Evolutionary conservation across 1,284 basidiomycete genomes (phyloP).

Genomic region (Apiotrichum siamense): DNA sequence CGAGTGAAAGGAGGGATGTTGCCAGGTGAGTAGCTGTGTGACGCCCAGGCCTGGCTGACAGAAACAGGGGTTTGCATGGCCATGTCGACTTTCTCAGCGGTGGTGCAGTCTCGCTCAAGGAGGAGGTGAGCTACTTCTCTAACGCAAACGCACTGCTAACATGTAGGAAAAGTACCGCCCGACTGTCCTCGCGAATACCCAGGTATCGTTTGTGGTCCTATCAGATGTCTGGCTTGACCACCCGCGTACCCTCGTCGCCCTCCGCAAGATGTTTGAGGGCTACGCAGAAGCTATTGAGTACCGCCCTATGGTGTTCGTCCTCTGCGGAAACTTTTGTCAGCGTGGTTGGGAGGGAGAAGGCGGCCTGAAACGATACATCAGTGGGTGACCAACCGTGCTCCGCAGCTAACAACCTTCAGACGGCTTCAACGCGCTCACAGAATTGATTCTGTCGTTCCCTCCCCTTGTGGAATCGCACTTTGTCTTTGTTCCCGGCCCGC

Average conservation of each 20-base stretch:
- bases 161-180: constrained; percentile 45
- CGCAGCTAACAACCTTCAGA: constrained; percentile 52
- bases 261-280: constrained; percentile 81
- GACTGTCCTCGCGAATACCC: constrained; percentile 46
- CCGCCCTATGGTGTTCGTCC: constrained; percentile 76
- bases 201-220: constrained; percentile 86
- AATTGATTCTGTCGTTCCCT: constrained; percentile 75
- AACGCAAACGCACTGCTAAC: too few species aligned
- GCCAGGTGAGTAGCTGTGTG: constrained; percentile 56
- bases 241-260: constrained; percentile 68
- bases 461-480: constrained; percentile 78
- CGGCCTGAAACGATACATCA: constrained; percentile 76
- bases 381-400: constrained; percentile 47
- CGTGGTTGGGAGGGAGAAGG: constrained; percentile 71
- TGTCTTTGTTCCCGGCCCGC: constrained; percentile 87
- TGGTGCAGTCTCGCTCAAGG: constrained; percentile 81
- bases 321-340: constrained; percentile 93
- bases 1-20: constrained; percentile 77
- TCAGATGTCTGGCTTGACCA: constrained; percentile 80
- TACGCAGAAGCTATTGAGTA: constrained; percentile 77
- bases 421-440: constrained; percentile 76
- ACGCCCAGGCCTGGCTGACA: background rate
- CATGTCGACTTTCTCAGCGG: constrained; percentile 93
- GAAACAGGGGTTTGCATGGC: constrained; percentile 71
- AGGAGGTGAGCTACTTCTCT: constrained; percentile 62